These are phyloP conservation scores for Colletotrichum eleusines DNA, from an alignment of 2,329 filamentous ascomycete species.

Conservation along the genomic window DNA sequence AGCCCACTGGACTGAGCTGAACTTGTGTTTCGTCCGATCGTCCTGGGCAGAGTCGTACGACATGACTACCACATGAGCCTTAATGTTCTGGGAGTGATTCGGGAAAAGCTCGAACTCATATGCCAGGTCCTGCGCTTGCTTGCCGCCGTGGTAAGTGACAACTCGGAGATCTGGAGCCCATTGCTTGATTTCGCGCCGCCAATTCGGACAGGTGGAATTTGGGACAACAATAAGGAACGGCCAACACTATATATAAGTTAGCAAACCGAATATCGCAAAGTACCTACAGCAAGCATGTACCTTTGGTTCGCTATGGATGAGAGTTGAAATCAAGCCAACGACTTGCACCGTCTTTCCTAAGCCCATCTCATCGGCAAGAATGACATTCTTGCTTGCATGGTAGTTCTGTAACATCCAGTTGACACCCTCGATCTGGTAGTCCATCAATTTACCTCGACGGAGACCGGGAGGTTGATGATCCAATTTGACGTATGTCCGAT, in stretches of 20 bases:
- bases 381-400: conserved; percentile 83
- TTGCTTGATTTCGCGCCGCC: conserved; percentile 94
- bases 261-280: conserved; percentile 37
- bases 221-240: conserved; percentile 95
- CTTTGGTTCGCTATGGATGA: conserved; percentile 74
- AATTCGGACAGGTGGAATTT: conserved; percentile 96
- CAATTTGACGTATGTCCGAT: conserved; percentile 75
- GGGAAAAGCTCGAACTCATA: conserved; percentile 90
- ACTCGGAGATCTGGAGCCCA: conserved; percentile 90
- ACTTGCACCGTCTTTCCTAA: conserved; percentile 97
- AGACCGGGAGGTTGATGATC: conserved; percentile 79
- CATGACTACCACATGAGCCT: conserved; percentile 92
- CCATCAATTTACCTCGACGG: conserved; percentile 86
- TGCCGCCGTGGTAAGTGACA: conserved; percentile 91
- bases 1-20: conserved; percentile 82
- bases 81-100: conserved; percentile 72
- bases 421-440: conserved; percentile 90
- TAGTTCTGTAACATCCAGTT: conserved; percentile 97
- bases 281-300: conserved; percentile 44
- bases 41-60: conserved; percentile 93
- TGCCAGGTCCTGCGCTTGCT: conserved; percentile 79
- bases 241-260: conserved; percentile 68
- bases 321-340: conserved; percentile 81
- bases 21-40: conserved; percentile 72
- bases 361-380: conserved; percentile 98